phyloP scores from a whole-genome alignment of 495 filamentous ascomycete species.

The Neurospora discreta region DNA sequence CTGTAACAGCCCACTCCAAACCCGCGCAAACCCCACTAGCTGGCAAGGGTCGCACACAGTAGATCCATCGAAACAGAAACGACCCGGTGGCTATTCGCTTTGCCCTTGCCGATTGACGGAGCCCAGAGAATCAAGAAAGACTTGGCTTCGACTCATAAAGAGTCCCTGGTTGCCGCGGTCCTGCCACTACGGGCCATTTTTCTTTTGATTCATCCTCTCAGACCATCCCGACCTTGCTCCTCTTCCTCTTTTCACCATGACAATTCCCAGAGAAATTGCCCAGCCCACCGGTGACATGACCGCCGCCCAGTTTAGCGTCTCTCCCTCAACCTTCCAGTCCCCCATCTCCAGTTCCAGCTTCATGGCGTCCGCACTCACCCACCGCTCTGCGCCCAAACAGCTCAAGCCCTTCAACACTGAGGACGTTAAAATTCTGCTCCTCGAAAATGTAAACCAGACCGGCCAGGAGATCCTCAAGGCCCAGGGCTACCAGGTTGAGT shows the following conservation, averaged over 20 bases:
- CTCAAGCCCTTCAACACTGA: conserved; percentile 91
- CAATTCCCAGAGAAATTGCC: conserved; percentile 31
- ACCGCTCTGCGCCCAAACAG: conserved; percentile 46
- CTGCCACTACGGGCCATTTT: neutral
- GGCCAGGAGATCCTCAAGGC: conserved; percentile 67
- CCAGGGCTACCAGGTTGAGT: conserved; percentile 95
- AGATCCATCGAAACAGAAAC: neutral
- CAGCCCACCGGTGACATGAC: conserved; percentile 11
- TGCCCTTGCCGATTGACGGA: neutral
- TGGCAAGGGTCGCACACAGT: neutral
- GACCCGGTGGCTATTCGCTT: neutral
- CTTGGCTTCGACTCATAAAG: neutral
- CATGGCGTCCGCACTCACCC: conserved; percentile 16
- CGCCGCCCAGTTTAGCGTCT: conserved; percentile 26
- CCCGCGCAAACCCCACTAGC: neutral
- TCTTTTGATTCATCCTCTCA: neutral
- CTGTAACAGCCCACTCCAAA: neutral
- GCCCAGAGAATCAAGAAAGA: neutral
- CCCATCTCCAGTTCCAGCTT: conserved; percentile 33
- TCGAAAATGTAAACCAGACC: conserved; percentile 93
- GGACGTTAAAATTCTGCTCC: conserved; percentile 89
- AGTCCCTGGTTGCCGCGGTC: neutral
- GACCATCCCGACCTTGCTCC: neutral
- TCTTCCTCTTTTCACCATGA: conserved; percentile 20
- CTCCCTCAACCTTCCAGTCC: conserved; percentile 58